phyloP scores from a whole-genome alignment of 305 asterid species.

The Fraxinus paxiana region DNA sequence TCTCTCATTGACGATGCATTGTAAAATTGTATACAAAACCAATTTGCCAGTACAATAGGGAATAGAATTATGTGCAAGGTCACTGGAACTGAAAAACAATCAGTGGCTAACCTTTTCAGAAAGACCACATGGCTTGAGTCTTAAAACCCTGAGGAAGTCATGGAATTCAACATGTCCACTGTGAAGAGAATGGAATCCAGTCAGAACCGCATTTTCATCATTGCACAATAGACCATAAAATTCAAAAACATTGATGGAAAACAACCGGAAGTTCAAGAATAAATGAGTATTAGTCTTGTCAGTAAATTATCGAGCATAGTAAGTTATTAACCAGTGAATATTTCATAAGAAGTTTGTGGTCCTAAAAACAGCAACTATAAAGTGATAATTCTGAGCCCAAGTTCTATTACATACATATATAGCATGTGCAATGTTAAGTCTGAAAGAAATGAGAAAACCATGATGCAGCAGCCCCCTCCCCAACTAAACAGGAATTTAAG shows the following conservation, averaged over 20 bases:
- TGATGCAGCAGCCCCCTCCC: neutral
- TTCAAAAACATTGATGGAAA: conserved; percentile 10
- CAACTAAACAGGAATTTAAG: neutral
- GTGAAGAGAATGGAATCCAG: conserved; percentile 26
- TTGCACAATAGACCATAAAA: conserved; percentile 11
- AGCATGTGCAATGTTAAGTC: neutral
- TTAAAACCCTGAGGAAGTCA: conserved; percentile 63
- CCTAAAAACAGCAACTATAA: neutral
- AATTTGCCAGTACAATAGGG: neutral
- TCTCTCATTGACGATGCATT: neutral
- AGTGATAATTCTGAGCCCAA: neutral
- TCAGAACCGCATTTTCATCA: conserved; percentile 27
- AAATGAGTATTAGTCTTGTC: neutral
- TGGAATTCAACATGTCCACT: conserved; percentile 71
- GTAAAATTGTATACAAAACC: neutral
- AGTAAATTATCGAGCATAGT: neutral
- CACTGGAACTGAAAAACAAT: neutral
- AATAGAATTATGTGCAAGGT: neutral
- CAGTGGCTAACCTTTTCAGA: conserved; percentile 60
- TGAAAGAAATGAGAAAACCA: neutral
- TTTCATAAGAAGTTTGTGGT: neutral
- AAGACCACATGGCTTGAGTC: conserved; percentile 67
- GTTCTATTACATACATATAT: neutral
- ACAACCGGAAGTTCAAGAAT: neutral
- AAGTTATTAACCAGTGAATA: neutral